Conservation (phyloP, 768 basidiomycete genomes). For the Melanogaster broomeanus region DNA sequence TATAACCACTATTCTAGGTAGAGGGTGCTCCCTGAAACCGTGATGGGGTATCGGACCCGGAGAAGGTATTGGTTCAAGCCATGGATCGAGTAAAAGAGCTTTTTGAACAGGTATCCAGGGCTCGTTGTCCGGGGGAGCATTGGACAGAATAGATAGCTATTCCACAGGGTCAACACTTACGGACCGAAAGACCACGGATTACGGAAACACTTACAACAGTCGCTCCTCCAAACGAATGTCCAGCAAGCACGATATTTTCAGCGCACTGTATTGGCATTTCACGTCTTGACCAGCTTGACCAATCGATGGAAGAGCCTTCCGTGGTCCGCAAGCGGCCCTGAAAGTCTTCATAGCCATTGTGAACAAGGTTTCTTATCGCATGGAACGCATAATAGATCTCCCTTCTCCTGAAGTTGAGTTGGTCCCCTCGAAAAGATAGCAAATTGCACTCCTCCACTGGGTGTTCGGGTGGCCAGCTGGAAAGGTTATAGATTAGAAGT, state of each 20-base stretch:
- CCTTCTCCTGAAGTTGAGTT: conserved; percentile 65
- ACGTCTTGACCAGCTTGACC: conserved; percentile 43
- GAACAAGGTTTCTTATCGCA: conserved; percentile 58
- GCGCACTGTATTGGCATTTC: conserved; percentile 33
- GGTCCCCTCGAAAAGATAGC: conserved; percentile 61
- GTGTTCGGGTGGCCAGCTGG: conserved; percentile 26
- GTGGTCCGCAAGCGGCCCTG: conserved; percentile 37
- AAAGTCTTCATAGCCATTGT: conserved; percentile 25
- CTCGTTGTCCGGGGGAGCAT: conserved; percentile 42
- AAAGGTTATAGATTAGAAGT: not conserved
- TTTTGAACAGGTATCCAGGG: conserved; percentile 53
- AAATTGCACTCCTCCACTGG: conserved; percentile 26
- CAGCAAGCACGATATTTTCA: conserved; percentile 41
- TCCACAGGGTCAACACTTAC: not conserved
- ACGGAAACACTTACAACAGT: conserved; percentile 42
- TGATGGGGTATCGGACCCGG: conserved; percentile 46
- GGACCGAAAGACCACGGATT: not conserved
- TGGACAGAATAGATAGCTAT: conserved; percentile 60
- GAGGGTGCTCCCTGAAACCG: conserved; percentile 5
- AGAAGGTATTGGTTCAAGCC: conserved; percentile 74
- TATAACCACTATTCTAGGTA: conserved; percentile 59
- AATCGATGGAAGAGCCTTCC: conserved; percentile 38
- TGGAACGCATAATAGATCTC: conserved; percentile 69
- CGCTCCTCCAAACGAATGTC: conserved; percentile 61
- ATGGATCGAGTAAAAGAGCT: conserved; percentile 75